Base-by-base conservation (phyloP, 2,329 filamentous ascomycete species). In the Fusarium buxicola region DNA sequence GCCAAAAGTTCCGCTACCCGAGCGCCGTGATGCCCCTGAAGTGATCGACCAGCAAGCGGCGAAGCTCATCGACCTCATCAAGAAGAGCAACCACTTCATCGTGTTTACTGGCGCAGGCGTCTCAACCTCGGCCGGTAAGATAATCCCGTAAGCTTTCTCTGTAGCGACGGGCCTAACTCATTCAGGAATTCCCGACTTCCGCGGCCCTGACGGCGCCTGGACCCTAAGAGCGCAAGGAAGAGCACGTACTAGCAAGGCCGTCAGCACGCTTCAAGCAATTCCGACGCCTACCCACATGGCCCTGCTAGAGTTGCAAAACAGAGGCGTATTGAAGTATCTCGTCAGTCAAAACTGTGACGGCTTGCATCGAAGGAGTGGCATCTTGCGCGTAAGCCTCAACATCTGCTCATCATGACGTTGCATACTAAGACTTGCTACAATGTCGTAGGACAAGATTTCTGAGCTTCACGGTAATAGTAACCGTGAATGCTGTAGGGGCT, bases 401-500 rank as follows among this genome's bases (percentile, higher is more conserved):
- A 3, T 1, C 8, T 6, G 9, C 1, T 2, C 1, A 10, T 5
- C 0, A 10, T 2, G 1, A 3, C 1, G 2, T 3, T 1, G 5
- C 2, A 9, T 5, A 5, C 35, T 59, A 12, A 56, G n/a, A 36
- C 11, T 7, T 2, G 2, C 21, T 11, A 8, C 1, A 4, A 13
- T 9, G 21, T 7, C 52, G 1, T 35, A 81, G 79, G 72, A 77
- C 8, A 74, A 47, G 9, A 80, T 82, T 39, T 80, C 80, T 0
- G 80, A 83, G 51, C 72, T 82, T 1, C 80, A 82, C 27, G 80
- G 80, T 0, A 83, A 83, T 40, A 82, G 74, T 31, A 83, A 81
- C 36, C 74, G 75, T 1, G 80, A 82, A 48, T 76, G 69, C 25
- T 82, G 80, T 60, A 74, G 75, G 36, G 74, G 77, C 9, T 82